phyloP scores from a whole-genome alignment of 768 basidiomycete species.

The Trametes sanguinea region DNA sequence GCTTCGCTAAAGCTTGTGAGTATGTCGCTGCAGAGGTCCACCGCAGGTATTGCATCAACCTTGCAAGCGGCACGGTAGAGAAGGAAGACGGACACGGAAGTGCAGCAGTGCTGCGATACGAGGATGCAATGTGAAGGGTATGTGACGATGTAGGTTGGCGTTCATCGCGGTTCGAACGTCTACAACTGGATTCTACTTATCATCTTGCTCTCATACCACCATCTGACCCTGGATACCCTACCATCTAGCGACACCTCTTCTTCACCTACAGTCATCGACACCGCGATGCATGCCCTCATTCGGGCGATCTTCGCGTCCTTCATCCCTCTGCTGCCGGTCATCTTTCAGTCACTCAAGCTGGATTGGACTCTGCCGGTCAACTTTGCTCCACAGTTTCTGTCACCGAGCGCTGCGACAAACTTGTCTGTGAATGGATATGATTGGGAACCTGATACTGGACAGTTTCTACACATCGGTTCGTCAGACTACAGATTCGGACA shows the following conservation, averaged over 20 bases:
- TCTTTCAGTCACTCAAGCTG: neutral
- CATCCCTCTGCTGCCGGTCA: neutral
- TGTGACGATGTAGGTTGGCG: slow-evolving; percentile 4
- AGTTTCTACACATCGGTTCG: neutral
- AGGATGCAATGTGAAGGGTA: neutral
- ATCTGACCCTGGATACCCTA: neutral
- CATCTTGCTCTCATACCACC: neutral
- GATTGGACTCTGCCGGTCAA: neutral
- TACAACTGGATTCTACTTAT: neutral
- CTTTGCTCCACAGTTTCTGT: neutral
- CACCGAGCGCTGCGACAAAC: neutral
- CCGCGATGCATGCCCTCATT: neutral
- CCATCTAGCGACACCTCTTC: neutral
- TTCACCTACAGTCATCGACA: no score
- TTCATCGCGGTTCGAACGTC: no score
- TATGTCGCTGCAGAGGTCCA: no score
- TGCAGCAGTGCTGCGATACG: no score
- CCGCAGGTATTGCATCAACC: no score
- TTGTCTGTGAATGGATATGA: neutral
- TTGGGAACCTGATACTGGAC: neutral
- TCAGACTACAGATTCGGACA: neutral
- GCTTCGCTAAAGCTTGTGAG: no score
- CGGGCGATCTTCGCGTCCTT: slow-evolving; percentile 8
- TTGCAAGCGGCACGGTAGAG: no score
- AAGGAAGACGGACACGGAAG: no score